A percentile compares a stretch with the other conserved stretches of the same genome.
phyloP scores from a whole-genome alignment of 768 basidiomycete genomes.

The Phlebiopsis flavidoalba region DNA sequence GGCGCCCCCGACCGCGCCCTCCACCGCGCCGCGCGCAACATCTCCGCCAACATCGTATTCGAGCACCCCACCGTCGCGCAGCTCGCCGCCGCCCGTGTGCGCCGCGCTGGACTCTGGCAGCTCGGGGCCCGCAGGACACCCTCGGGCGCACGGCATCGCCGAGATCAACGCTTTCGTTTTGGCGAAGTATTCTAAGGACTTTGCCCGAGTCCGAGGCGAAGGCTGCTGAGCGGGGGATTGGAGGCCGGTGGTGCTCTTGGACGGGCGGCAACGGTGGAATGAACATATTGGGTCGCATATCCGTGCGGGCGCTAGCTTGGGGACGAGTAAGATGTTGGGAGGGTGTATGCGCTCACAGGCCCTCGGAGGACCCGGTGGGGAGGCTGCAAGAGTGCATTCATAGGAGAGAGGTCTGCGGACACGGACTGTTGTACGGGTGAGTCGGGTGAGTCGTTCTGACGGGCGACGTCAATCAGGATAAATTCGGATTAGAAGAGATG shows the following conservation, averaged over 20 bases:
- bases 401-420: constrained; percentile 12
- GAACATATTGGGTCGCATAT: constrained; percentile 9
- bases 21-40: neutral
- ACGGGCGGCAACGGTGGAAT: constrained; percentile 13
- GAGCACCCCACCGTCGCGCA: constrained; percentile 7
- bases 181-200: neutral
- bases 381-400: constrained; percentile 15
- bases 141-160: neutral
- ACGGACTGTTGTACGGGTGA: constrained; percentile 6
- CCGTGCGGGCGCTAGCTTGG: constrained; percentile 15
- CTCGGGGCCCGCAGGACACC: too few relatives aligned
- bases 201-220: constrained; percentile 2
- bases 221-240: neutral
- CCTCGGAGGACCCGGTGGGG: neutral
- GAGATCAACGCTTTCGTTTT: constrained; percentile 1
- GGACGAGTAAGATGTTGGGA: constrained; percentile 11
- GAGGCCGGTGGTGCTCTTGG: neutral
- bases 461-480: constrained; percentile 14
- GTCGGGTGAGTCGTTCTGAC: constrained; percentile 15
- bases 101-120: neutral
- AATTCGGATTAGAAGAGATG: constrained; percentile 15
- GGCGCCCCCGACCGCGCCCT: neutral
- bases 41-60: constrained; percentile 9
- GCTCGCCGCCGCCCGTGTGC: constrained; percentile 2
- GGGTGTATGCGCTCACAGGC: constrained; percentile 22